phyloP scores from a whole-genome alignment of 1,284 basidiomycete species.

The Papiliotrema terrestris region DNA sequence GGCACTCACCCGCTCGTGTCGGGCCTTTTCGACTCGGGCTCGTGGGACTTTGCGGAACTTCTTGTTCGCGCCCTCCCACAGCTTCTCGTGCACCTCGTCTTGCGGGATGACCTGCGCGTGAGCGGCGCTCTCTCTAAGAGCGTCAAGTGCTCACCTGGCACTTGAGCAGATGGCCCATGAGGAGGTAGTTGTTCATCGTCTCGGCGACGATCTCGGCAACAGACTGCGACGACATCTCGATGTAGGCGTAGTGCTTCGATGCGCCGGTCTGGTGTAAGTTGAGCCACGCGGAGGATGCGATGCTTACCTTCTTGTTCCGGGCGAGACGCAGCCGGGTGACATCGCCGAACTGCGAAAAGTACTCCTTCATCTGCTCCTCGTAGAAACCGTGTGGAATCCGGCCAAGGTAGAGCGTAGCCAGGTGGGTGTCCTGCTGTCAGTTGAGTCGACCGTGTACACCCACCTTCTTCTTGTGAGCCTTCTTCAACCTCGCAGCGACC shows the following conservation, averaged over 20 bases:
- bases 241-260: constrained; percentile 94
- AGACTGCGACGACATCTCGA: constrained; percentile 85
- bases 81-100: constrained; percentile 83
- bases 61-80: constrained; percentile 96
- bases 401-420: constrained; percentile 87
- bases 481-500: constrained; percentile 75
- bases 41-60: constrained; percentile 78
- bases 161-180: constrained; percentile 87
- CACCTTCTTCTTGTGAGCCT: constrained; percentile 74
- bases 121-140: neutral
- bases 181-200: constrained; percentile 98
- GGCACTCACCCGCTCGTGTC: constrained; percentile 71
- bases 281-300: neutral
- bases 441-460: constrained; percentile 29
- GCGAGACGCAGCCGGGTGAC: constrained; percentile 85
- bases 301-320: constrained; percentile 80
- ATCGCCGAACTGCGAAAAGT: constrained; percentile 93
- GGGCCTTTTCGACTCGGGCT: constrained; percentile 65
- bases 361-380: constrained; percentile 86
- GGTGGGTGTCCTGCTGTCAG: constrained; percentile 47
- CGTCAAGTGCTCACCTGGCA: constrained; percentile 58
- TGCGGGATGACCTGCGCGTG: constrained; percentile 61
- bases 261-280: constrained; percentile 67
- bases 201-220: constrained; percentile 95
- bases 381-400: constrained; percentile 96